These are phyloP conservation scores for Penicillium sp. DNA, from an alignment of 2,329 filamentous ascomycete genomes.

Conservation along the genomic window DNA sequence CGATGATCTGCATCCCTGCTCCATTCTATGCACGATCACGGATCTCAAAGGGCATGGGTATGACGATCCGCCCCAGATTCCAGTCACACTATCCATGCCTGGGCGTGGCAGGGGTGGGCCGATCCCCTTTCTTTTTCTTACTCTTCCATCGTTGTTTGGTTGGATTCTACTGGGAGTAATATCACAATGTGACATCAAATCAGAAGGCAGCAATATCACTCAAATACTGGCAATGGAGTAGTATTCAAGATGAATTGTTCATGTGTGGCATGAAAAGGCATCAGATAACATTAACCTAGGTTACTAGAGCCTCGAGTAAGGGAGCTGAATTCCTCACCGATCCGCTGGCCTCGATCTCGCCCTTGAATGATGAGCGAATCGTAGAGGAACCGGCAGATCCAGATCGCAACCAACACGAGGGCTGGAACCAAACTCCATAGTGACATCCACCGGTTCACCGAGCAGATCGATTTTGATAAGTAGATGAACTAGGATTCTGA, in stretches of 20 bases:
- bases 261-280: too few relatives aligned
- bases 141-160: neutral
- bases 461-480: conserved; percentile 6
- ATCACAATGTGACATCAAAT: too few relatives aligned
- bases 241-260: too few relatives aligned
- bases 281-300: neutral
- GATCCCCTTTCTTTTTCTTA: neutral
- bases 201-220: too few relatives aligned
- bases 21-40: conserved; percentile 29
- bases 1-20: conserved; percentile 29
- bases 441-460: conserved; percentile 7
- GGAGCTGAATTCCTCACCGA: neutral
- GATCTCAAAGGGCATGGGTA: conserved; percentile 19
- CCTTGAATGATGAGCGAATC: conserved; percentile 21
- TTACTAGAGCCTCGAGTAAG: neutral
- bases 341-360: conserved; percentile 10
- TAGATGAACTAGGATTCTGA: conserved; percentile 10
- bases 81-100: conserved; percentile 4
- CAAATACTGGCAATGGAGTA: too few relatives aligned
- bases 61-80: conserved; percentile 19
- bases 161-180: neutral
- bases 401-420: conserved; percentile 19
- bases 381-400: conserved; percentile 7
- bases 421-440: conserved; percentile 15
- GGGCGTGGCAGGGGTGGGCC: conserved; percentile 1